A percentile compares a stretch with the other conserved stretches of the same genome.
These are phyloP conservation scores for Cutaneotrichosporon cavernicola DNA, from an alignment of 1,284 basidiomycete genomes.

Conservation along the genomic window DNA sequence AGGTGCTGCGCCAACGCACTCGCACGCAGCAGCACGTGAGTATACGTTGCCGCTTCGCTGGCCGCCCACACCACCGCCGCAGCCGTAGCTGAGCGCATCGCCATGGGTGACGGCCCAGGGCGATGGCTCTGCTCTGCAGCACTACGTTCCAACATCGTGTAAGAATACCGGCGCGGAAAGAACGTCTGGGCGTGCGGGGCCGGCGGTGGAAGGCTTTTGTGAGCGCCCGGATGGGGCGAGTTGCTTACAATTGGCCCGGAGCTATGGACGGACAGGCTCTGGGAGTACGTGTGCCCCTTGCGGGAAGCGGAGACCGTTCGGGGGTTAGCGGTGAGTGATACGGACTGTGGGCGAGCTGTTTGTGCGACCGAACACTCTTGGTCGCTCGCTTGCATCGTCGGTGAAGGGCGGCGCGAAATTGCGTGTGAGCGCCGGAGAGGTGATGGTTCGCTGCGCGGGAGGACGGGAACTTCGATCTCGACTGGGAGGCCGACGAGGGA, in stretches of 20 bases:
- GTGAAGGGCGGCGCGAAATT: background rate
- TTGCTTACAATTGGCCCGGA: background rate
- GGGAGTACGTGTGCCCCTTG: background rate
- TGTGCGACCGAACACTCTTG: background rate
- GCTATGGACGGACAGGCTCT: background rate
- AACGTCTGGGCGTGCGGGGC: background rate
- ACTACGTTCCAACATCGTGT: background rate
- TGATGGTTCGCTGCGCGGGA: background rate
- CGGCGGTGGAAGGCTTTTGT: background rate
- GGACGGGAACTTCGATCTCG: background rate
- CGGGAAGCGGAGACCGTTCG: no score
- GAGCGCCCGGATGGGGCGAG: background rate
- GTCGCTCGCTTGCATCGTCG: background rate
- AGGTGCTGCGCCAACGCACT: background rate
- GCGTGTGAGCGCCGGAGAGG: background rate
- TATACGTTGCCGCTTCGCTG: background rate
- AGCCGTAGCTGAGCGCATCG: background rate
- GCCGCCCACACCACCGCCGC: background rate
- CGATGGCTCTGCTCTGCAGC: background rate
- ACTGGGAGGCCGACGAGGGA: background rate
- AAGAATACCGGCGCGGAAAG: background rate
- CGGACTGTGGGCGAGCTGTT: background rate
- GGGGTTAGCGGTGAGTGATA: background rate
- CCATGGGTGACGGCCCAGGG: background rate
- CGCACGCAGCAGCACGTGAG: slow-evolving; percentile 1